Conservation (phyloP, 1,139 yeast genomes). For the Hyphopichia burtonii region DNA sequence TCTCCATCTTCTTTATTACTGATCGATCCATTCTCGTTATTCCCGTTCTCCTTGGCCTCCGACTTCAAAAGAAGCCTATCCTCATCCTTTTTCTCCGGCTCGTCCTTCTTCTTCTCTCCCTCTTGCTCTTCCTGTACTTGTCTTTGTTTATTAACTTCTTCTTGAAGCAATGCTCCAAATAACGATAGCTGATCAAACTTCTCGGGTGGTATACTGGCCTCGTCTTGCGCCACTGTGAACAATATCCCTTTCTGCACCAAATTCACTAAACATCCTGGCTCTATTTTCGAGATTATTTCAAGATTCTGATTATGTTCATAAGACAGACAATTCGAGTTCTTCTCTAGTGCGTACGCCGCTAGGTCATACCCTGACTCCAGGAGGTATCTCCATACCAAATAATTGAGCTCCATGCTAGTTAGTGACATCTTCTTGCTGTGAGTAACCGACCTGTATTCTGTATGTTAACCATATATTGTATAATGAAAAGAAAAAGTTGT, state of each 20-base stretch:
- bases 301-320: slow-evolving; percentile 51
- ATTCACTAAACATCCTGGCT: slow-evolving; percentile 74
- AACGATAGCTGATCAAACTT: slow-evolving; percentile 22
- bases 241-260: slow-evolving; percentile 84
- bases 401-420: slow-evolving; percentile 82
- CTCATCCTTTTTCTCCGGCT: neutral
- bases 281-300: slow-evolving; percentile 46
- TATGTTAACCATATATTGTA: neutral
- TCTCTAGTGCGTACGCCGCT: slow-evolving; percentile 79
- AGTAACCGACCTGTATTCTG: neutral
- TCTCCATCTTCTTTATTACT: slow-evolving; percentile 4
- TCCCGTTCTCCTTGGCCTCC: slow-evolving; percentile 10
- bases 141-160: slow-evolving; percentile 14
- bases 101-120: neutral
- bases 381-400: slow-evolving; percentile 88
- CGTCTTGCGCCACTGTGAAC: slow-evolving; percentile 45
- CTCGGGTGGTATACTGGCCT: slow-evolving; percentile 12
- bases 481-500: neutral
- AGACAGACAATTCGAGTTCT: slow-evolving; percentile 63
- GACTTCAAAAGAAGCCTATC: slow-evolving; percentile 12
- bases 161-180: slow-evolving; percentile 29
- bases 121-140: slow-evolving; percentile 1
- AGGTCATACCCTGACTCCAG: slow-evolving; percentile 85
- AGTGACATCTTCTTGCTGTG: slow-evolving; percentile 56
- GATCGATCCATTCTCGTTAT: neutral